Evolutionary conservation across 345 rosid genomes (phyloP).

Genomic region (Anastatica hierochuntica): DNA sequence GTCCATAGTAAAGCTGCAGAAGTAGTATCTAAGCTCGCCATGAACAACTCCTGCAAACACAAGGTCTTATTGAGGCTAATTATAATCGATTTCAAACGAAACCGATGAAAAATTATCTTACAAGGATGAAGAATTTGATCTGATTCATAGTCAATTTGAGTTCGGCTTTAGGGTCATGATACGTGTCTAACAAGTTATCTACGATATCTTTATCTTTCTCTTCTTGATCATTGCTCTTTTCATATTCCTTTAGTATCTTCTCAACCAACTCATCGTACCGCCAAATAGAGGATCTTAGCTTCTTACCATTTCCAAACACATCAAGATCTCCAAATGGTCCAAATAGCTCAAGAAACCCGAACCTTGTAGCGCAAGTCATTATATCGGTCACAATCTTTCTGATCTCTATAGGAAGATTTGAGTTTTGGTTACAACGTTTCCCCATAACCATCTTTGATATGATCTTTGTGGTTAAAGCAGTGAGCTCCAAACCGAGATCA

Average conservation of each 20-base stretch:
- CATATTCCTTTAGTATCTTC: constrained; percentile 41
- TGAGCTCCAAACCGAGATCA: constrained; percentile 38
- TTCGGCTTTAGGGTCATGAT: constrained; percentile 37
- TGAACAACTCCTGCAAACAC: constrained; percentile 20
- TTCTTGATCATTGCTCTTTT: constrained; percentile 22
- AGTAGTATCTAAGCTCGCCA: constrained; percentile 29
- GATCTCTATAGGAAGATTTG: constrained; percentile 31
- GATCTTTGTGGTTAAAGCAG: constrained; percentile 39
- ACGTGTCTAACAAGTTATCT: constrained; percentile 53
- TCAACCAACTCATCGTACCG: constrained; percentile 38
- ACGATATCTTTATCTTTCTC: constrained; percentile 41
- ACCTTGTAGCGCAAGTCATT: constrained; percentile 41
- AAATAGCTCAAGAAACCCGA: constrained; percentile 40
- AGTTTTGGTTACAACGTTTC: constrained; percentile 32
- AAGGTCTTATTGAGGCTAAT: too few species aligned
- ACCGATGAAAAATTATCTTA: constrained; percentile 28
- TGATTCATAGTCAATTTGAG: constrained; percentile 46
- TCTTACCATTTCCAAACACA: constrained; percentile 44
- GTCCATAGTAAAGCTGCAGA: constrained; percentile 48
- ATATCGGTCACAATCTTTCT: constrained; percentile 38
- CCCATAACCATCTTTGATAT: constrained; percentile 48
- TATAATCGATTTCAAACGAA: too few species aligned
- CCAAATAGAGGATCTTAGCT: constrained; percentile 33
- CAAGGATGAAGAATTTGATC: constrained; percentile 57
- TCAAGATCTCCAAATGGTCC: constrained; percentile 46